phyloP scores from a whole-genome alignment of 129 eudicot species.

The Tagetes patula region DNA sequence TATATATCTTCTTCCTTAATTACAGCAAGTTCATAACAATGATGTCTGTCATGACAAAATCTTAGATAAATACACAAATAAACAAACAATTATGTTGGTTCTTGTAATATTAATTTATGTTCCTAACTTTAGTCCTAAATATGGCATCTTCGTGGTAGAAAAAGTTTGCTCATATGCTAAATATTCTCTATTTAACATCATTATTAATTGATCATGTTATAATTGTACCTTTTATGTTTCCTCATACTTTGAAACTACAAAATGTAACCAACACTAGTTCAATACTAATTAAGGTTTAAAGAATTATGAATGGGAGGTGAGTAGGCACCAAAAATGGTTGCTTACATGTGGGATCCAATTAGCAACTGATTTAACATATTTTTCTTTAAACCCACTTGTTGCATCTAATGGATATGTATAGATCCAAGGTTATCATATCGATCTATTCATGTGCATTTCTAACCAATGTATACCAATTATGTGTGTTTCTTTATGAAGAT shows the following conservation, averaged over 20 bases:
- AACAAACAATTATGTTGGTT: too few species aligned
- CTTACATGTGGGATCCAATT: constrained; percentile 47
- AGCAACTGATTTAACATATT: constrained; percentile 14
- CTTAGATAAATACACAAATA: too few species aligned
- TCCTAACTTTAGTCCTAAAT: not conserved
- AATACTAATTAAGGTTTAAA: not conserved
- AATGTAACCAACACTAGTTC: not conserved
- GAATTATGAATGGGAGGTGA: constrained; percentile 10
- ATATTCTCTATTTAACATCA: not conserved
- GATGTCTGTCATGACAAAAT: too few species aligned
- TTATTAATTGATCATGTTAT: too few species aligned
- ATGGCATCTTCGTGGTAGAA: not conserved
- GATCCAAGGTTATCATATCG: not conserved
- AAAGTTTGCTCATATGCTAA: not conserved
- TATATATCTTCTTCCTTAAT: too few species aligned
- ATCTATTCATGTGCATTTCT: not conserved
- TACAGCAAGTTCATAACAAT: too few species aligned
- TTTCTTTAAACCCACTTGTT: constrained; percentile 9
- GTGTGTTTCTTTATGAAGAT: too few species aligned
- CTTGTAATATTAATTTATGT: too few species aligned
- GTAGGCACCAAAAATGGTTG: constrained; percentile 39
- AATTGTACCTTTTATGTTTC: not conserved
- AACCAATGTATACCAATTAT: too few species aligned
- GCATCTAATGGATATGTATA: not conserved
- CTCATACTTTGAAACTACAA: not conserved